Conservation (phyloP, 495 filamentous ascomycete species). For the Neurospora sp. region DNA sequence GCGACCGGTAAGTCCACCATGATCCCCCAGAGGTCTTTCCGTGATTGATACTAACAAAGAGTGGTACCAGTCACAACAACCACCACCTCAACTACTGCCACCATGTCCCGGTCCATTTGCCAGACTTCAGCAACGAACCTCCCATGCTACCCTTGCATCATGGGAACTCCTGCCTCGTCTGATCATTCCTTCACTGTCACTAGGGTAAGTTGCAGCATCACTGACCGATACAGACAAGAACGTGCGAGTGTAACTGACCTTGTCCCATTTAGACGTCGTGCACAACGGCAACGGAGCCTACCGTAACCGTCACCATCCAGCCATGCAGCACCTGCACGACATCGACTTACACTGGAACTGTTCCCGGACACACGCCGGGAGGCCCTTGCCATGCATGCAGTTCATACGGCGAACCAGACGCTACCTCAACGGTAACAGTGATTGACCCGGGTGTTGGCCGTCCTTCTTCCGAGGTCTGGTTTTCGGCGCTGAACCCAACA, state of each 20-base stretch:
- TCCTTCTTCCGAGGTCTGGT: background rate
- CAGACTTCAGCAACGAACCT: slow-evolving; percentile 20
- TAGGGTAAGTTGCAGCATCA: slow-evolving; percentile 10
- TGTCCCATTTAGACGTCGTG: slow-evolving; percentile 13
- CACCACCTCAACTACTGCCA: slow-evolving; percentile 14
- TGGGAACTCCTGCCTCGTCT: slow-evolving; percentile 8
- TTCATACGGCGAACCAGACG: slow-evolving; percentile 1
- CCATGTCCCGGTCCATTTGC: slow-evolving; percentile 29
- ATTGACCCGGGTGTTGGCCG: background rate
- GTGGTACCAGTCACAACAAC: slow-evolving; percentile 13
- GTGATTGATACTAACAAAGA: background rate
- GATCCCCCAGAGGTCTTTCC: background rate
- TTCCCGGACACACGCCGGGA: slow-evolving; percentile 23
- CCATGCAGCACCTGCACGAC: slow-evolving; percentile 18
- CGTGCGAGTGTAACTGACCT: background rate
- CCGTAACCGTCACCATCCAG: slow-evolving; percentile 19
- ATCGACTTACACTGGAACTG: slow-evolving; percentile 17
- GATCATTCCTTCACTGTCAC: slow-evolving; percentile 25
- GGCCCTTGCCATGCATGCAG: slow-evolving; percentile 19
- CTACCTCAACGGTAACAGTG: background rate
- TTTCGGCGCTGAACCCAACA: background rate
- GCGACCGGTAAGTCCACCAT: slow-evolving; percentile 10
- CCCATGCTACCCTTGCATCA: slow-evolving; percentile 30
- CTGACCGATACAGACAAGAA: background rate
- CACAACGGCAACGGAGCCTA: slow-evolving; percentile 8